Base-by-base conservation (phyloP, 2,329 filamentous ascomycete genomes). In the Monosporascus sp. region DNA sequence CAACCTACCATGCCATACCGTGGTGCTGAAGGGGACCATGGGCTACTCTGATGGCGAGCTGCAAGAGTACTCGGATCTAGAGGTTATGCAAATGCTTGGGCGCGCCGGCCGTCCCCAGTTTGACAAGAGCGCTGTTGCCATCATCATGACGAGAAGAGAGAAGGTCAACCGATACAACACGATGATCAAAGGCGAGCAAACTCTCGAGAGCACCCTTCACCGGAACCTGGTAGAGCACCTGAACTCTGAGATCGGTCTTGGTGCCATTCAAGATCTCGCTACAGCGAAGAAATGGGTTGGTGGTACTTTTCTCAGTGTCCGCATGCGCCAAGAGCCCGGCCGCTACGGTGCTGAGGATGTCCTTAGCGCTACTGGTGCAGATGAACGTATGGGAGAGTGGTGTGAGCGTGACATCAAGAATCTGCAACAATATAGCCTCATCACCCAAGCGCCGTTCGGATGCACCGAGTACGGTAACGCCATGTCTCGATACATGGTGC, bases 1-100 rank as follows among this genome's bases (percentile, higher is more conserved):
- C 31, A 96, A 96, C 64, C 70, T 95, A 9, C 90, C 90, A 9
- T 91, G 89, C 56, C 87, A 94, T 65, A 81, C 92, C 3, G 89
- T 92, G 4, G 83, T 95, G 9, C 80, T 96, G 52, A 95, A 95
- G 67, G 88, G 89, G 22, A 95, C 90, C 0, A 78, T 85, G 3
- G 76, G 78, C 0, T 92, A 83, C 69, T 80, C 82, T 53, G 79
- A 83, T 53, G 75, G 77, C 7, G 77, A 71, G 7, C 62, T 81
- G 38, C 80, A 84, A 52, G 89, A 94, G 65, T 91, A 90, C 60
- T 85, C 88, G 0, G 89, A 94, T 65, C 75, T 95, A 5, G 90
- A 95, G 60, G 80, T 93, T 56, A 93, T 93, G 86, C 90, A 96
- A 62, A 95, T 96, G 90, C 80, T 95, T 48, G 90, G 90, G 7